These are phyloP conservation scores for Arctium lappa DNA, from an alignment of 129 eudicot species.

Conservation along the genomic window DNA sequence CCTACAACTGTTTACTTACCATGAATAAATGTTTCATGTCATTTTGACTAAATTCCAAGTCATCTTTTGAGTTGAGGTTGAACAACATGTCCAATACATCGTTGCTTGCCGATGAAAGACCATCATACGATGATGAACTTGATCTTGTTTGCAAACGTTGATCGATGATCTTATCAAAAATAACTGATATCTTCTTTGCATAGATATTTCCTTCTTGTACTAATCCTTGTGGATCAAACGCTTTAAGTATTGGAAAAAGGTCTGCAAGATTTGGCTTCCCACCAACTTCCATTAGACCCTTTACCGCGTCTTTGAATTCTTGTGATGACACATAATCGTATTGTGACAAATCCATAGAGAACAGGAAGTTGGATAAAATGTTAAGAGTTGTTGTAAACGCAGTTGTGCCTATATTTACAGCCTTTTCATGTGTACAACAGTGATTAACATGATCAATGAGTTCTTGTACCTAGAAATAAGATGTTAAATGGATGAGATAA, in stretches of 20 bases:
- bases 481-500: not conserved
- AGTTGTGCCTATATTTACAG: not conserved
- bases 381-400: not conserved
- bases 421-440: not conserved
- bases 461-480: constrained; percentile 3
- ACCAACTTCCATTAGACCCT: constrained; percentile 10
- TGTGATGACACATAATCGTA: not conserved
- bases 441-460: not conserved
- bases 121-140: not conserved
- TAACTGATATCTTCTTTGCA: not conserved
- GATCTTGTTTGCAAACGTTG: not conserved
- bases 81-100: constrained; percentile 15
- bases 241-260: constrained; percentile 36
- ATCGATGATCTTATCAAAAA: constrained; percentile 8
- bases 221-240: constrained; percentile 37
- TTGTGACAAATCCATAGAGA: not conserved
- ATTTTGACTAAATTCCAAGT: not conserved
- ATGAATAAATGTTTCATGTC: not conserved
- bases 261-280: constrained; percentile 45
- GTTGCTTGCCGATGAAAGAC: not conserved
- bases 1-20: not conserved
- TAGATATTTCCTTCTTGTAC: not conserved
- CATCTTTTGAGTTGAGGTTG: not conserved
- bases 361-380: not conserved
- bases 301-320: constrained; percentile 22